Conservation (phyloP, 331 rosid genomes). For the Quercus phellos region DNA sequence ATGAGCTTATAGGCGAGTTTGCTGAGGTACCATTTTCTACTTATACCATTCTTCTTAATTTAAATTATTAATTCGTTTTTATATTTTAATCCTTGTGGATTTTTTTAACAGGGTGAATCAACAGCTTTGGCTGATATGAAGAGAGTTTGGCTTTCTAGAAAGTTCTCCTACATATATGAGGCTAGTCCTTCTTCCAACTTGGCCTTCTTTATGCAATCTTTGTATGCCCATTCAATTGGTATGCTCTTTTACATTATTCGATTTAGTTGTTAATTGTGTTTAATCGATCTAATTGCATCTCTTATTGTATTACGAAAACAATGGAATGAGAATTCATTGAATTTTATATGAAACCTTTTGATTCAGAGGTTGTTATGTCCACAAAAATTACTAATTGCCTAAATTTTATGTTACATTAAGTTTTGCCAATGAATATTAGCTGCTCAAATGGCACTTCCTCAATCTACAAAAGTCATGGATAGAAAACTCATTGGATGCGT, state of each 20-base stretch:
- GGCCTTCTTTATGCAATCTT: slow-evolving; percentile 89
- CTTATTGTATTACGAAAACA: not conserved
- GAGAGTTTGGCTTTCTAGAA: slow-evolving; percentile 70
- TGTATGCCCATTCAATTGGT: slow-evolving; percentile 76
- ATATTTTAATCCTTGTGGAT: not conserved
- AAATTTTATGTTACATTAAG: not conserved
- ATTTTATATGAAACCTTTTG: not conserved
- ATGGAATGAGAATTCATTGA: not conserved
- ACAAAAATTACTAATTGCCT: not conserved
- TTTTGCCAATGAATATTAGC: too few relatives aligned
- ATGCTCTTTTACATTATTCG: slow-evolving; percentile 4
- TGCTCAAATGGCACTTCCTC: too few relatives aligned
- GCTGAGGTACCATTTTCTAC: slow-evolving; percentile 32
- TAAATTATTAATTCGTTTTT: not conserved
- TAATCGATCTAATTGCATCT: too few relatives aligned
- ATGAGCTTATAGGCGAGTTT: slow-evolving; percentile 65
- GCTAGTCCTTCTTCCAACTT: slow-evolving; percentile 60
- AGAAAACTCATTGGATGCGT: too few relatives aligned
- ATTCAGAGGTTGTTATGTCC: not conserved
- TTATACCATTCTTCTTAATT: not conserved
- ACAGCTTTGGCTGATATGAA: slow-evolving; percentile 61
- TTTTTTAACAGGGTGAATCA: slow-evolving; percentile 41
- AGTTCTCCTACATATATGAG: slow-evolving; percentile 72
- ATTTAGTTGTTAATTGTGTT: not conserved
- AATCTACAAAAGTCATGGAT: too few relatives aligned